These are phyloP conservation scores for Tetrapisispora fleetii DNA, from an alignment of 805 yeast genomes.

Conservation along the genomic window DNA sequence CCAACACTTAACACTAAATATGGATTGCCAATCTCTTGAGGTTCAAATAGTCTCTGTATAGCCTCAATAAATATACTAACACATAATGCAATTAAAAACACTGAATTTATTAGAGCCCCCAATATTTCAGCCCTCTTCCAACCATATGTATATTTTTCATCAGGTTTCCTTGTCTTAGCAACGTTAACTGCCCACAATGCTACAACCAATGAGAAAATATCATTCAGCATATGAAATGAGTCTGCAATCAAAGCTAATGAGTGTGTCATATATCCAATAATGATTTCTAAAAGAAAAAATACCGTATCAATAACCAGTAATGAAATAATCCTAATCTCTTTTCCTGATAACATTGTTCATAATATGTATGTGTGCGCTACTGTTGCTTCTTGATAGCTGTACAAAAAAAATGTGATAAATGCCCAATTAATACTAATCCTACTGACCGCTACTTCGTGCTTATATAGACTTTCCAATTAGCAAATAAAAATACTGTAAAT, in stretches of 20 bases:
- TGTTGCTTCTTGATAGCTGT: neutral
- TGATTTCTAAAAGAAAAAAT: conserved; percentile 79
- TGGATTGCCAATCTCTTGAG: conserved; percentile 76
- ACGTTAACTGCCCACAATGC: conserved; percentile 96
- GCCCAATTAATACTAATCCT: neutral
- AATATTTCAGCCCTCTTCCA: conserved; percentile 96
- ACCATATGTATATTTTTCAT: conserved; percentile 87
- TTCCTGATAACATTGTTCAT: conserved; percentile 18
- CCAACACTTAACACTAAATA: conserved; percentile 76
- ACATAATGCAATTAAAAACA: conserved; percentile 83
- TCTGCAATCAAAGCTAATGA: conserved; percentile 93
- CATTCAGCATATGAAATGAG: conserved; percentile 96
- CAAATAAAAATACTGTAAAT: neutral
- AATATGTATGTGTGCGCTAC: neutral
- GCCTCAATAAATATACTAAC: conserved; percentile 90
- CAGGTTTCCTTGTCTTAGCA: conserved; percentile 71
- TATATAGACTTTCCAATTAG: neutral
- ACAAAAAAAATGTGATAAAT: neutral
- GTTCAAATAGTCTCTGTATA: conserved; percentile 74
- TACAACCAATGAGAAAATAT: conserved; percentile 75
- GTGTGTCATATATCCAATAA: conserved; percentile 82
- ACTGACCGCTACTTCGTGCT: too few relatives aligned
- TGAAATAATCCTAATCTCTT: conserved; percentile 63
- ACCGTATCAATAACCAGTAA: conserved; percentile 66
- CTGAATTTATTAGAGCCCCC: conserved; percentile 92